Conservation (phyloP, 2,329 filamentous ascomycete genomes). For the Parafenestella ontariensis region DNA sequence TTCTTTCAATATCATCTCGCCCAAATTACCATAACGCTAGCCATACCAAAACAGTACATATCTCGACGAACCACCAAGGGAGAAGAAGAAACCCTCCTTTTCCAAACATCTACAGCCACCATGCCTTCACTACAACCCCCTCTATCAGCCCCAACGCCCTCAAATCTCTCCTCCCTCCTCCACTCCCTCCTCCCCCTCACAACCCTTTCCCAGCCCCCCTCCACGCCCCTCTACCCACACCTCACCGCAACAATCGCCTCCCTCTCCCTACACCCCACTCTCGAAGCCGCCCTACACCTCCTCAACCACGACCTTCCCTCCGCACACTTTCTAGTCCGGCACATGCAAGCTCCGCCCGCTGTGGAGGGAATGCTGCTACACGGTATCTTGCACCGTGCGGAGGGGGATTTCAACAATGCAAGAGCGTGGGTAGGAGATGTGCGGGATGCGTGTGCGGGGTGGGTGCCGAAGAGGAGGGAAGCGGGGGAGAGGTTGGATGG, state of each 20-base stretch:
- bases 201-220: conserved; percentile 17
- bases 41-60: too few relatives aligned
- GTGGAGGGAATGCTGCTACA: conserved; percentile 61
- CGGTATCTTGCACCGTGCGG: conserved; percentile 58
- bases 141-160: neutral
- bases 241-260: conserved; percentile 30
- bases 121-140: too few relatives aligned
- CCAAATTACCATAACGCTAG: too few relatives aligned
- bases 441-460: conserved; percentile 43
- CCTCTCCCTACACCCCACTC: conserved; percentile 54
- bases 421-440: conserved; percentile 59
- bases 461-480: conserved; percentile 27
- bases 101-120: too few relatives aligned
- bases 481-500: conserved; percentile 21
- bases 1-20: too few relatives aligned
- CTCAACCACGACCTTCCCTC: conserved; percentile 59
- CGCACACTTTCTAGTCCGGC: conserved; percentile 61
- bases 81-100: too few relatives aligned
- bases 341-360: conserved; percentile 59
- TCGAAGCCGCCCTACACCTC: conserved; percentile 60
- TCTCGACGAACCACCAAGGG: too few relatives aligned
- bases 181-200: conserved; percentile 24
- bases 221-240: conserved; percentile 12
- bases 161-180: neutral
- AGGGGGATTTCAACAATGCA: conserved; percentile 60